Evolutionary conservation across 2,329 filamentous ascomycete genomes (phyloP), one percentile per base, ranked within the genome.

Genomic region (Plectosphaerella cucumerina): DNA sequence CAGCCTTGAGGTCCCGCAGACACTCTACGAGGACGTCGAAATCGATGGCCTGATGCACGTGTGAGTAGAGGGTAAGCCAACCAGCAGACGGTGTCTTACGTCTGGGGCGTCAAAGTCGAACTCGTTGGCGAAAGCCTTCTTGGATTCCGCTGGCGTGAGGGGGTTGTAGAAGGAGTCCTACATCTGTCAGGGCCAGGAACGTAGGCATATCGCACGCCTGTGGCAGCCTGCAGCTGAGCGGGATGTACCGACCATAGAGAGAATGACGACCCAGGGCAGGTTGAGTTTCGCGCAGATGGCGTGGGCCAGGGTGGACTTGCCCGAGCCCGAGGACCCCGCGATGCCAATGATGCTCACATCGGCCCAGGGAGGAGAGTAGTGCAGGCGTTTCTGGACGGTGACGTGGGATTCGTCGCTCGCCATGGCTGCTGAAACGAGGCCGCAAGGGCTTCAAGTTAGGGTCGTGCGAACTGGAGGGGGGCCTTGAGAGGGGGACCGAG

Each of bases 161-260:
- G 86, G 87, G 71, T 97, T 97, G 74, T 99, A 99, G 70, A 96
- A 99, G 12, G 93, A 97, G 70, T 99, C 94, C 90, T 96, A 57
- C 6, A 39, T n/a, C 5, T n/a, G 34, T 39, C 22, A 48, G 46
- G n/a, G 4, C 3, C 10, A 15, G 35, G 11, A 5, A 35, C 33
- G 9, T 35, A n/a, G n/a, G n/a, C n/a, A n/a, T n/a, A n/a, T n/a
- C n/a, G n/a, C n/a, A n/a, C n/a, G n/a, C n/a, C n/a, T n/a, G n/a
- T n/a, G n/a, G 55, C 18, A 31, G 58, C 66, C 53, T 67, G 63
- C 20, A n/a, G 34, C 8, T 41, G 12, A 26, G 21, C 18, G 3
- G 23, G 17, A 10, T 3, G 17, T 18, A 20, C 17, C 39, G 18
- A 48, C 47, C 87, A 99, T 97, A 41, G 92, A 96, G 61, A 99